These are phyloP conservation scores for Oryza brachyantha DNA, from an alignment of 176 grass and related monocot species.

Conservation along the genomic window DNA sequence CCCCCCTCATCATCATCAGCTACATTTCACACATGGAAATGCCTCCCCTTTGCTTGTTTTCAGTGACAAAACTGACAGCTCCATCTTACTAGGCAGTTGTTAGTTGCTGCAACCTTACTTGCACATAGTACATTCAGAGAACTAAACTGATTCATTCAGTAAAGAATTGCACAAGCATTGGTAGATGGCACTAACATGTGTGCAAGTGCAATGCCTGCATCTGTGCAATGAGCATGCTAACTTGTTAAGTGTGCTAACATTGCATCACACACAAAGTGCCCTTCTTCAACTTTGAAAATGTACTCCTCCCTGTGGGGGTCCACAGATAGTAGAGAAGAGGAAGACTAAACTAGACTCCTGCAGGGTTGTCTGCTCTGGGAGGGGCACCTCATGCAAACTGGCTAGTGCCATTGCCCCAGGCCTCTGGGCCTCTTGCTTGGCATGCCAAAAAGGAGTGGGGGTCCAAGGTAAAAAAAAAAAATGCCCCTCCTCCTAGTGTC, in stretches of 20 bases:
- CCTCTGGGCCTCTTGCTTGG: constrained; percentile 46
- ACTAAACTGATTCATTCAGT: background rate
- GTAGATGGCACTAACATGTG: background rate
- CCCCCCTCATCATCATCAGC: background rate
- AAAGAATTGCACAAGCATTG: background rate
- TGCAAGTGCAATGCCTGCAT: background rate
- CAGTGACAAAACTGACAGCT: constrained; percentile 50
- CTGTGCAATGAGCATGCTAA: constrained; percentile 35
- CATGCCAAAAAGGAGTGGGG: constrained; percentile 47
- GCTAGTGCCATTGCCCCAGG: constrained; percentile 40
- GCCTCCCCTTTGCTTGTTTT: constrained; percentile 50
- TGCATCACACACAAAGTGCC: constrained; percentile 34
- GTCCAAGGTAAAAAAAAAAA: constrained; percentile 32
- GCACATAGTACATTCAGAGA: background rate
- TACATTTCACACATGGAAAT: background rate
- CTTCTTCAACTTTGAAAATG: constrained; percentile 26
- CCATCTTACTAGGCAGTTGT: constrained; percentile 26
- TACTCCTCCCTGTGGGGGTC: constrained; percentile 24
- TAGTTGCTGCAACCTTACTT: background rate
- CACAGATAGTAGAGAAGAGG: background rate
- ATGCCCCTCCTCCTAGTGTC: constrained; percentile 35
- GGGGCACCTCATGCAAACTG: constrained; percentile 46
- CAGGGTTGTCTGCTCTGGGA: constrained; percentile 62
- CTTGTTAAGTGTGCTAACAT: background rate
- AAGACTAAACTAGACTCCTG: constrained; percentile 42